These are phyloP conservation scores for Hypoxylon intermedium DNA, from an alignment of 495 filamentous ascomycete genomes.

Conservation along the genomic window DNA sequence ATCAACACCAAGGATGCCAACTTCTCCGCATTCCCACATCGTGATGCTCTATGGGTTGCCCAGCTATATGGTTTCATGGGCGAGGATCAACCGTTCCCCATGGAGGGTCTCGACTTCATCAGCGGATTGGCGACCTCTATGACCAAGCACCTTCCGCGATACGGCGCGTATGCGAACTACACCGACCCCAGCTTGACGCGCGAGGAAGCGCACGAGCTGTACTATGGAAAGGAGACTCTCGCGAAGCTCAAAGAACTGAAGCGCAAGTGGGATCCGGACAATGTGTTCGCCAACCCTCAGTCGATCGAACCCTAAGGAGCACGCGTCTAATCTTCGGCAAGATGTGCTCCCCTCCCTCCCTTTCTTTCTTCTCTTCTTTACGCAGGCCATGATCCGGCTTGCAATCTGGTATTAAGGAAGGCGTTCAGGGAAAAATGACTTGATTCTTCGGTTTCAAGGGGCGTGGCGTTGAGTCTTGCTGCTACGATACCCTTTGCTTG, in stretches of 20 bases:
- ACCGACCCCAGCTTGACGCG: slow-evolving; percentile 62
- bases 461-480: no score
- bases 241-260: slow-evolving; percentile 53
- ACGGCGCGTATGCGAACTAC: slow-evolving; percentile 66
- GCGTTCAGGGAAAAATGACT: not conserved
- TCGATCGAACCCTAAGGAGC: slow-evolving; percentile 37
- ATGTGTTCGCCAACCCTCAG: slow-evolving; percentile 64
- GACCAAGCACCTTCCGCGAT: slow-evolving; percentile 37
- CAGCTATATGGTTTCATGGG: slow-evolving; percentile 55
- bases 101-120: slow-evolving; percentile 49
- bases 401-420: not conserved
- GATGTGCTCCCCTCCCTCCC: not conserved
- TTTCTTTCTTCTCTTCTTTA: not conserved
- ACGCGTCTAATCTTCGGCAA: not conserved
- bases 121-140: slow-evolving; percentile 49
- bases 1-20: slow-evolving; percentile 45
- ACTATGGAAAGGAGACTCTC: slow-evolving; percentile 55
- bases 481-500: no score
- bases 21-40: slow-evolving; percentile 54
- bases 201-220: slow-evolving; percentile 50
- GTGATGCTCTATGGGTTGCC: slow-evolving; percentile 56
- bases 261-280: slow-evolving; percentile 52
- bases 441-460: no score
- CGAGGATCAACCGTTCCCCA: slow-evolving; percentile 44
- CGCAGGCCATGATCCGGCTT: not conserved